Base-by-base conservation (phyloP, 2,329 filamentous ascomycete genomes). In the Ambrosiella cleistominuta region DNA sequence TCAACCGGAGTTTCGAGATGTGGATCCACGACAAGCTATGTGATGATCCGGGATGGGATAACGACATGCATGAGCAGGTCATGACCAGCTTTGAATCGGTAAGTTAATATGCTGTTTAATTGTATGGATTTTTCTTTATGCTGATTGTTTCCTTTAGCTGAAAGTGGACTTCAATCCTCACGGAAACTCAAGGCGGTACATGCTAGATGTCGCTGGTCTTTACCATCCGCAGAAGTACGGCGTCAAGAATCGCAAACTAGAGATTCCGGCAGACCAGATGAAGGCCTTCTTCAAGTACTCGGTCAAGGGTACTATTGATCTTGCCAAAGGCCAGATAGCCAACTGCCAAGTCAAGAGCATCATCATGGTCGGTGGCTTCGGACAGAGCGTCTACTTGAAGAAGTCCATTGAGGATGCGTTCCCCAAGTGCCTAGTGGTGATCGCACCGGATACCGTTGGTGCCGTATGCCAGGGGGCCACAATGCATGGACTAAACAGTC, bases 301-400 rank as follows among this genome's bases (percentile, higher is more conserved):
- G 19, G 35, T 52, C 17, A n/a, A n/a, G 8, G 35, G 36, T 2
- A 27, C 36, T 2, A 52, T 52, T 13, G 19, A 35, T 8, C 35
- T 52, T 11, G 47, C 74, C 74, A 56, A 70, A 72, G 64, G 47
- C 63, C 68, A 77, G 67, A 68, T 75, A 55, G 62, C 65, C 1
- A 66, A 72, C 27, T 68, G 71, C n/a, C 65, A 70, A 2, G 69
- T 69, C 2, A 68, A 70, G 44, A 72, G 71, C 13, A 70, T 76
- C 3, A 66, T 77, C 3, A 67, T 77, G 6, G 74, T 77, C 12
- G 74, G 74, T 15, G 74, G 75, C 0, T 76, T 76, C 57, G 73
- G 74, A 2, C 68, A 71, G 45, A 75, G 70, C 15, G 67, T 66
- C 27, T 75, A 75, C 62, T 66, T 77, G 15, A 71, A 70, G 62